phyloP scores from a whole-genome alignment of 345 rosid genomes.

The Erodium maritimum region DNA sequence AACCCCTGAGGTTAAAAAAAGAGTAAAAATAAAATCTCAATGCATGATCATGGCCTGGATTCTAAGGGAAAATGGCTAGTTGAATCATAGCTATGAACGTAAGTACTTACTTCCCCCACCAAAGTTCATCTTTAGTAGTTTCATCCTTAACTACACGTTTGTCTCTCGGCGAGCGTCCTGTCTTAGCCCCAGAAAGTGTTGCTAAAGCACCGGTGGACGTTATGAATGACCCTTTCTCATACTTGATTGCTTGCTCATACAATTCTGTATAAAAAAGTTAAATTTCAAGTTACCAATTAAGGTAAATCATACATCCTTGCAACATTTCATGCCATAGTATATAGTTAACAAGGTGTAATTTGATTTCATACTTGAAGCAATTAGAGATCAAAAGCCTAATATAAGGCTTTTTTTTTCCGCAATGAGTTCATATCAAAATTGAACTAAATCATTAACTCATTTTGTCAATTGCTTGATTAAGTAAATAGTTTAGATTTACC shows the following conservation, averaged over 20 bases:
- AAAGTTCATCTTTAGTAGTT: slow-evolving; percentile 55
- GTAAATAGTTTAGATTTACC: too few relatives aligned
- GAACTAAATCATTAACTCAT: too few relatives aligned
- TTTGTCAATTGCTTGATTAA: too few relatives aligned
- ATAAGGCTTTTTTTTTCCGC: too few relatives aligned
- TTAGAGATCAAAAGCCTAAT: too few relatives aligned
- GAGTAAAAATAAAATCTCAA: background rate
- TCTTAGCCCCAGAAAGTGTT: slow-evolving; percentile 92
- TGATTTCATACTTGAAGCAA: too few relatives aligned
- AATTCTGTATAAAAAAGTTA: slow-evolving; percentile 36
- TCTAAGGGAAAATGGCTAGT: background rate
- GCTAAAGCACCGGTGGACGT: slow-evolving; percentile 83
- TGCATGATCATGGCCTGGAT: too few relatives aligned
- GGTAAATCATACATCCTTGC: too few relatives aligned
- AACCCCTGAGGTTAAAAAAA: slow-evolving; percentile 44
- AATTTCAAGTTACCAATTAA: too few relatives aligned
- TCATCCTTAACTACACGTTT: slow-evolving; percentile 87
- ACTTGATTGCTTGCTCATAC: slow-evolving; percentile 81
- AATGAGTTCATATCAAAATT: too few relatives aligned
- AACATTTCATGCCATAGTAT: too few relatives aligned
- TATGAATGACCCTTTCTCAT: slow-evolving; percentile 82
- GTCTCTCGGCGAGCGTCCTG: slow-evolving; percentile 86
- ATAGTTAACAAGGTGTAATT: too few relatives aligned
- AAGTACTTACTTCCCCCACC: slow-evolving; percentile 96
- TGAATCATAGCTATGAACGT: background rate